Evolutionary conservation across 192 early-diverging fungal genomes (phyloP).

Genomic region (Kappamyces sp.): DNA sequence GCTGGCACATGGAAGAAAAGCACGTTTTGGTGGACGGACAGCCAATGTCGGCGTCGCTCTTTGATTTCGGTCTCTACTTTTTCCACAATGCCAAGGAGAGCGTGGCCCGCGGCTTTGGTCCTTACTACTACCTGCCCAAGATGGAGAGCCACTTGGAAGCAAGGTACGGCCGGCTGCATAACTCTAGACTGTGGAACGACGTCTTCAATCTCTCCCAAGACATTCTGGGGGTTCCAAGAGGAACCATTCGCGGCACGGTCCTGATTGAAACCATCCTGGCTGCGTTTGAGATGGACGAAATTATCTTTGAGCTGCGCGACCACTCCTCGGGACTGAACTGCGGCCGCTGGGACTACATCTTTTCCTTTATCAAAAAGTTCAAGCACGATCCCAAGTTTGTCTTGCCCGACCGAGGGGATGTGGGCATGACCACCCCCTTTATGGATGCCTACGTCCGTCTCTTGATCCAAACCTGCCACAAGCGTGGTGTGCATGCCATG

Average conservation of each 20-base stretch:
- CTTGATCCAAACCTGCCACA: conserved; percentile 97
- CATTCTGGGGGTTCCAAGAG: conserved; percentile 78
- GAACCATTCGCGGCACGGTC: conserved; percentile 93
- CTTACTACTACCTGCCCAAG: conserved; percentile 99
- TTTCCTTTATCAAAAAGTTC: conserved; percentile 97
- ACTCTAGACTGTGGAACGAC: conserved; percentile 91
- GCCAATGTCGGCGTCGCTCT: conserved; percentile 90
- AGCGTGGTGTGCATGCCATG: conserved; percentile 98
- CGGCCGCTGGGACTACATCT: conserved; percentile 99
- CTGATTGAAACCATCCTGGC: conserved; percentile 97
- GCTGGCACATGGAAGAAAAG: conserved; percentile 98
- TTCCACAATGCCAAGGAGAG: conserved; percentile 93
- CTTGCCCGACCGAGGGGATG: conserved; percentile 84
- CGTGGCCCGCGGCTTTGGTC: conserved; percentile 79
- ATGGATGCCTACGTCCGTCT: conserved; percentile 98
- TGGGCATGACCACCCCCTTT: conserved; percentile 93
- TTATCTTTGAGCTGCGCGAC: conserved; percentile 97
- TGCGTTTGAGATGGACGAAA: conserved; percentile 99
- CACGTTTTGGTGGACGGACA: conserved; percentile 90
- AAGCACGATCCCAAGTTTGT: conserved; percentile 78
- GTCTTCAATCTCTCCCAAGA: conserved; percentile 94
- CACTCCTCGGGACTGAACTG: conserved; percentile 99
- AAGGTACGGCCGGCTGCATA: conserved; percentile 21
- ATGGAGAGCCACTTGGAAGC: conserved; percentile 98
- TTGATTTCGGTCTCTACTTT: conserved; percentile 98